These are phyloP conservation scores for Cryptococcus maquisensis DNA, from an alignment of 1,284 basidiomycete species.

Conservation along the genomic window DNA sequence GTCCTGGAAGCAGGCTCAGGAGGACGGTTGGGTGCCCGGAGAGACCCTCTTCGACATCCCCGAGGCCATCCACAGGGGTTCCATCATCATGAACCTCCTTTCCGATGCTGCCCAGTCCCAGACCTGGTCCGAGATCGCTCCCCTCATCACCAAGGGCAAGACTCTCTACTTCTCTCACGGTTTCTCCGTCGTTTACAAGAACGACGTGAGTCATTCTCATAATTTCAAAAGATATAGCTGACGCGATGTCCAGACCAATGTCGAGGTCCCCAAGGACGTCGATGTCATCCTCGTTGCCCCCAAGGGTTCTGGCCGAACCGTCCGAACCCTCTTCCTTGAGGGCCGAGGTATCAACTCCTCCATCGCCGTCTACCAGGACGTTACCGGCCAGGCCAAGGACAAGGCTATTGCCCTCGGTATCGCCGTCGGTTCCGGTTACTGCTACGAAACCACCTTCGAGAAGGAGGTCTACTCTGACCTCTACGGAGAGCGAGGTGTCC, in stretches of 20 bases:
- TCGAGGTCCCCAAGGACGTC: slow-evolving; percentile 85
- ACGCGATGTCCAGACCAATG: slow-evolving; percentile 59
- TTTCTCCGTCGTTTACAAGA: slow-evolving; percentile 98
- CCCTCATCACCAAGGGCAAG: slow-evolving; percentile 97
- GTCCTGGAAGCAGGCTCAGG: slow-evolving; percentile 86
- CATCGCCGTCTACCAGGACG: slow-evolving; percentile 63
- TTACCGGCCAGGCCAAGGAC: slow-evolving; percentile 95
- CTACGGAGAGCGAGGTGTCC: slow-evolving; percentile 99
- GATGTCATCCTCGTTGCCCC: slow-evolving; percentile 99
- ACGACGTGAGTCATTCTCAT: slow-evolving; percentile 56
- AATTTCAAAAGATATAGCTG: neutral
- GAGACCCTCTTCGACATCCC: slow-evolving; percentile 98
- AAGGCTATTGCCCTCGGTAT: slow-evolving; percentile 94
- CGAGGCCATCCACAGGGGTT: slow-evolving; percentile 91
- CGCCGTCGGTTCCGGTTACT: slow-evolving; percentile 82
- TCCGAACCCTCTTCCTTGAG: slow-evolving; percentile 99
- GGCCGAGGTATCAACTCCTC: slow-evolving; percentile 66
- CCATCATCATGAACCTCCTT: slow-evolving; percentile 99
- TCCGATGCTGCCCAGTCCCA: slow-evolving; percentile 97
- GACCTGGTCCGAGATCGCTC: slow-evolving; percentile 84
- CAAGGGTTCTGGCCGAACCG: slow-evolving; percentile 97
- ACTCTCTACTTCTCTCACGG: slow-evolving; percentile 99
- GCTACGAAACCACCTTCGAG: slow-evolving; percentile 92
- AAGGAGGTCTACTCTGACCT: slow-evolving; percentile 99
- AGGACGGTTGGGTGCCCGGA: slow-evolving; percentile 98